Evolutionary conservation across 768 basidiomycete species (phyloP).

Genomic region (Gloeostereum incarnatum): DNA sequence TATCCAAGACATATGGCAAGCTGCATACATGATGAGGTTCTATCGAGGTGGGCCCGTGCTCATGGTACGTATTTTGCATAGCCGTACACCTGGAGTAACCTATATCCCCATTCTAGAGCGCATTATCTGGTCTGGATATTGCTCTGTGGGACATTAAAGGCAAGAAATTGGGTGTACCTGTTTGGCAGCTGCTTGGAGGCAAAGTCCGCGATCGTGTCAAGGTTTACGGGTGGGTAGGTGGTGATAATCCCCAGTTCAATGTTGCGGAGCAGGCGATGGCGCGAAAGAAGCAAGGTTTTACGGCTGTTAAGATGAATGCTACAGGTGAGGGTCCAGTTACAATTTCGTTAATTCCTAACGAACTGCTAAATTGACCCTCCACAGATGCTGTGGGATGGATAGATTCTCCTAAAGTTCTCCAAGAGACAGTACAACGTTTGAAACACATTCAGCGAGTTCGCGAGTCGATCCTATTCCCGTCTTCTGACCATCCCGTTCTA

Average conservation of each 20-base stretch:
- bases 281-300: slow-evolving; percentile 56
- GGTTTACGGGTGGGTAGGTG: slow-evolving; percentile 56
- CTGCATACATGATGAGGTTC: slow-evolving; percentile 57
- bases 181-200: slow-evolving; percentile 63
- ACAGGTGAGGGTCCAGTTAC: slow-evolving; percentile 25
- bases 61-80: slow-evolving; percentile 33
- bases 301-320: slow-evolving; percentile 68
- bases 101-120: slow-evolving; percentile 24
- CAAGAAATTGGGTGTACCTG: slow-evolving; percentile 57
- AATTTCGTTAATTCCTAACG: background rate
- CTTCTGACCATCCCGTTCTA: background rate
- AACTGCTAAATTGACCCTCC: background rate
- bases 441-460: slow-evolving; percentile 30
- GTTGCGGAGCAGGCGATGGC: slow-evolving; percentile 38
- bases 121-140: slow-evolving; percentile 55
- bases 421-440: slow-evolving; percentile 43
- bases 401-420: slow-evolving; percentile 45
- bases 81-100: slow-evolving; percentile 3
- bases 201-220: slow-evolving; percentile 51
- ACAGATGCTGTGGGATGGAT: slow-evolving; percentile 38
- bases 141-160: slow-evolving; percentile 76
- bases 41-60: slow-evolving; percentile 66
- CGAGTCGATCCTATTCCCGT: slow-evolving; percentile 1
- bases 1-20: slow-evolving; percentile 70
- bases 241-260: slow-evolving; percentile 44